Percentiles rank a stretch among this genome's conserved stretches.
Evolutionary conservation across 768 basidiomycete genomes (phyloP).

Genomic region (Termitomyces sp.): DNA sequence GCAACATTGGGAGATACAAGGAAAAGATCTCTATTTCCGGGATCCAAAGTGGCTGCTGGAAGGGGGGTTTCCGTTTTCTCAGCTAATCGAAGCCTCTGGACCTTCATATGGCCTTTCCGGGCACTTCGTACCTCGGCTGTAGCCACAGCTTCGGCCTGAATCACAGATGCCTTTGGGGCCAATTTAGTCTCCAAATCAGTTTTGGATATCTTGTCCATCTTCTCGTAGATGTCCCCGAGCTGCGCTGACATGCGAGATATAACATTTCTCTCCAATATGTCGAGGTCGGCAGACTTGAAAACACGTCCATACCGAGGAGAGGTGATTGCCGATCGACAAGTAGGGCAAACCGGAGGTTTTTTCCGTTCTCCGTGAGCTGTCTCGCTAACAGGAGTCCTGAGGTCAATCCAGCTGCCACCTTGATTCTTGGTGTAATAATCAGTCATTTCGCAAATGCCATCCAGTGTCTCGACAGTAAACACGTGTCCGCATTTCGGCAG

Average conservation of each 20-base stretch:
- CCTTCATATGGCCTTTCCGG: slow-evolving; percentile 8
- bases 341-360: slow-evolving; percentile 54
- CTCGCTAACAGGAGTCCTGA: slow-evolving; percentile 34
- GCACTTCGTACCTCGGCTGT: slow-evolving; percentile 15
- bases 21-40: slow-evolving; percentile 14
- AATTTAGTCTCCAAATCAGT: slow-evolving; percentile 17
- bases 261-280: slow-evolving; percentile 62
- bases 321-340: slow-evolving; percentile 53
- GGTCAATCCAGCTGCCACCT: slow-evolving; percentile 37
- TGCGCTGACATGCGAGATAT: slow-evolving; percentile 44
- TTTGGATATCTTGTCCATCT: slow-evolving; percentile 24
- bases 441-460: slow-evolving; percentile 48
- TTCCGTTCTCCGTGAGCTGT: slow-evolving; percentile 12
- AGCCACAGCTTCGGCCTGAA: slow-evolving; percentile 2
- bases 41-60: slow-evolving; percentile 9
- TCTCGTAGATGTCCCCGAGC: slow-evolving; percentile 26
- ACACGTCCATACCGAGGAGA: slow-evolving; percentile 56
- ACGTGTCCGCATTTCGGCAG: slow-evolving; percentile 56
- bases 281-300: slow-evolving; percentile 57
- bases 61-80: slow-evolving; percentile 5
- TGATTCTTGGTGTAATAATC: slow-evolving; percentile 42
- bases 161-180: neutral
- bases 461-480: slow-evolving; percentile 70
- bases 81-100: slow-evolving; percentile 8
- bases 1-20: slow-evolving; percentile 25